Percentiles rank a stretch among this genome's conserved stretches.
These are phyloP conservation scores for Apiotrichum domesticum DNA, from an alignment of 1,284 basidiomycete species.

Conservation along the genomic window DNA sequence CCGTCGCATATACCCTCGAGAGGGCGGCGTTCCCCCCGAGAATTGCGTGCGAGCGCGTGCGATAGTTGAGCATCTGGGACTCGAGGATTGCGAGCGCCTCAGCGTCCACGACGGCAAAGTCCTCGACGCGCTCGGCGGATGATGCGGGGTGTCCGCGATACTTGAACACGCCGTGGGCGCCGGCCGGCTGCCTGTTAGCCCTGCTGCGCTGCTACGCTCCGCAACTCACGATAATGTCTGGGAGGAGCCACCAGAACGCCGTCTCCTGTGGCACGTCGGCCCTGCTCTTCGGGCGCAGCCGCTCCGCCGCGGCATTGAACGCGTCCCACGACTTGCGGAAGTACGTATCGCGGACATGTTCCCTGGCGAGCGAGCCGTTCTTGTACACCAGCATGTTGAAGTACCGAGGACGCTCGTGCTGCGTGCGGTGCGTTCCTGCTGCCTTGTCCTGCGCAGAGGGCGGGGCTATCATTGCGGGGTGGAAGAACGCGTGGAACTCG, in stretches of 20 bases:
- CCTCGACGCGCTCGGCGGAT: slow-evolving; percentile 24
- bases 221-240: slow-evolving; percentile 57
- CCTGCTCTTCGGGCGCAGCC: slow-evolving; percentile 17
- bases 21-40: slow-evolving; percentile 55
- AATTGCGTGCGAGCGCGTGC: slow-evolving; percentile 47
- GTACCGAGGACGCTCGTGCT: slow-evolving; percentile 29
- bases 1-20: slow-evolving; percentile 67
- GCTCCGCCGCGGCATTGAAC: slow-evolving; percentile 63
- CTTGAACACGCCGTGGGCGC: slow-evolving; percentile 35
- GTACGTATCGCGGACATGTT: slow-evolving; percentile 68
- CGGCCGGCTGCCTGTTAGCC: slow-evolving; percentile 30
- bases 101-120: slow-evolving; percentile 45
- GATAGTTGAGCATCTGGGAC: slow-evolving; percentile 63
- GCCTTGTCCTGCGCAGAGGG: slow-evolving; percentile 16
- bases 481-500: slow-evolving; percentile 51
- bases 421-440: background rate
- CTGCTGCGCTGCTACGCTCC: slow-evolving; percentile 46
- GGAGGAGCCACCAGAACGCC: slow-evolving; percentile 46
- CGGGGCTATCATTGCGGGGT: slow-evolving; percentile 47
- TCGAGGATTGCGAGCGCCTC: slow-evolving; percentile 79
- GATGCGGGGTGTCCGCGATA: slow-evolving; percentile 22
- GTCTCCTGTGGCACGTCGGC: slow-evolving; percentile 50
- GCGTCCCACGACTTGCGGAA: slow-evolving; percentile 60
- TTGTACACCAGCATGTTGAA: slow-evolving; percentile 52
- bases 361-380: slow-evolving; percentile 71